Evolutionary conservation across 2,329 filamentous ascomycete species (phyloP), one percentile per base, ranked within the genome.

Genomic region (Talaromyces sp.): DNA sequence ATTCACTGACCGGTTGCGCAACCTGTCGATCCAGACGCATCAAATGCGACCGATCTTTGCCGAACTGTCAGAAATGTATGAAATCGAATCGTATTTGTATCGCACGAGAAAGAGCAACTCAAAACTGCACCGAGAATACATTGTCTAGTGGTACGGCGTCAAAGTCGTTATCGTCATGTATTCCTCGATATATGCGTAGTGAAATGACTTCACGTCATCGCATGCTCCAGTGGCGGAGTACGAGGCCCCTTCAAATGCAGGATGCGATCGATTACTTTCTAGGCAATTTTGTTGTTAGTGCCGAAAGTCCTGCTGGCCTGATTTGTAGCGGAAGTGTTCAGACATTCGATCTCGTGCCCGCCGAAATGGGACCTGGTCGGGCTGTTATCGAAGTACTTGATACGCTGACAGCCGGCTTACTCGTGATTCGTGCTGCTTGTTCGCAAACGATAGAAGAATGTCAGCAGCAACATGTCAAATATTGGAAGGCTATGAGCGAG

Each of bases 251-350:
- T 25, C 19, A 33, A 33, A 61, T 61, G 59, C 59, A 39, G 19
- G 22, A 50, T 41, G 59, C 59, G 19, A 61, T 61, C n/a, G 59
- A 61, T 19, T 37, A 61, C n/a, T 45, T 61, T 17, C 15, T 61
- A 11, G 27, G 6, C 13, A 61, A 61, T 2, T 61, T 61, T 61
- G 59, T 52, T 19, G 15, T 33, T 37, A 17, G 33, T 27, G 15
- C 13, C 13, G 45, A 22, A 13, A n/a, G 49, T 15, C 59, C 39
- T 8, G n/a, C 33, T 31, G 10, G 22, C 17, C 45, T 61, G 11
- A 19, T 33, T 25, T n/a, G 41, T 22, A 27, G 9, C 19, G 25
- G 5, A 33, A 60, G 59, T 25, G 50, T 61, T 0, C 45, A 61
- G 43, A 37, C 47, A 15, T 61, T 61, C n/a, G 59, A 61, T 37